Base-by-base conservation (phyloP, 2,329 filamentous ascomycete species). In the Verticillium klebahnii region DNA sequence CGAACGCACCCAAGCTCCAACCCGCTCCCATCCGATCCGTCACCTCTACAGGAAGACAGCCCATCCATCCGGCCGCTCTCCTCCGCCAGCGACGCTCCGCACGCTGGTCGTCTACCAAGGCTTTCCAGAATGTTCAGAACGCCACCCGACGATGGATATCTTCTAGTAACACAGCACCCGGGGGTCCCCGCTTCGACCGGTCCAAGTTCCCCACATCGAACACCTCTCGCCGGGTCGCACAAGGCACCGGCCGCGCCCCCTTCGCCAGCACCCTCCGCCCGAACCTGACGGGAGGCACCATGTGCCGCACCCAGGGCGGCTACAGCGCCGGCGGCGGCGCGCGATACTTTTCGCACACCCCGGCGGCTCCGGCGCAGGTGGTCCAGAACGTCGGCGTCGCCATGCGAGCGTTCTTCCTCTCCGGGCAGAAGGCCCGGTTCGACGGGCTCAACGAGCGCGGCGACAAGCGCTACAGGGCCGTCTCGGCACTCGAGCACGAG, bases 301-400 rank as follows among this genome's bases (percentile, higher is more conserved):
- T 97, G 55, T 89, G 91, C 37, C 87, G 94, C 61, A 92, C 91
- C 45, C 91, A 93, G 8, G 93, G 94, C 67, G 95, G 95, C n/a
- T 99, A 99, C 73, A 83, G 83, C 66, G 78, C 91, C 45, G 77
- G 83, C 61, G 91, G 91, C 34, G 87, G 90, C 67, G 91, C 88
- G 29, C 85, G 94, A 67, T 94, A 94, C 79, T 98, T 98, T 78
- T 96, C 92, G 1, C 93, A 97, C 77, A 86, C 88, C 1, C 92
- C 94, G 1, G 89, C 91, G 11, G 86, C 89, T 8, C 93, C 92
- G 45, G 92, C 93, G 1, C 92, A 98, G 74, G 92, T 98, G 56
- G 86, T 98, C 59, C 90, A 95, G 74, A 97, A 97, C 75, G 94
- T 97, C n/a, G 96, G 92, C 14, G 89, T 93, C 68, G 95, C 93